These are phyloP conservation scores for Aphanomyces euteiches DNA, from an alignment of 352 stramenopile species.

Conservation along the genomic window DNA sequence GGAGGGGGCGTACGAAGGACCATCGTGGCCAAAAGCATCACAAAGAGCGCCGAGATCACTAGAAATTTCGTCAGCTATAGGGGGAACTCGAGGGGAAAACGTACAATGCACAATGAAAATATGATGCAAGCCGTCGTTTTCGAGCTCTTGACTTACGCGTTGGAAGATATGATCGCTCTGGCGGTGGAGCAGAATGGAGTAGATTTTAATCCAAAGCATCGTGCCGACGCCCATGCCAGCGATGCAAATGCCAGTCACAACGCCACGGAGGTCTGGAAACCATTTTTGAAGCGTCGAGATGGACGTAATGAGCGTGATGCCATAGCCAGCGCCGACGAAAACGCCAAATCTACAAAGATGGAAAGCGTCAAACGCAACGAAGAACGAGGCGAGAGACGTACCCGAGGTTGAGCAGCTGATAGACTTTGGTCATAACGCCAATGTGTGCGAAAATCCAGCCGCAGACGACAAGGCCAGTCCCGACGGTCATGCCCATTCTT, in stretches of 20 bases:
- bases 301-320: conserved; percentile 2
- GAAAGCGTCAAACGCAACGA: conserved; percentile 11
- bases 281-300: conserved; percentile 27
- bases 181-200: not conserved
- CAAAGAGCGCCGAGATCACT: not conserved
- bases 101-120: not conserved
- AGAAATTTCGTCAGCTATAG: not conserved
- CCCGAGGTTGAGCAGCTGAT: conserved; percentile 16
- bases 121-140: too few relatives aligned
- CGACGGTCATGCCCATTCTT: conserved; percentile 22
- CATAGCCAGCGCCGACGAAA: conserved; percentile 1
- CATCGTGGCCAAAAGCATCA: not conserved
- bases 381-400: conserved; percentile 24
- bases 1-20: conserved; percentile 7
- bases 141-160: too few relatives aligned
- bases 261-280: conserved; percentile 12
- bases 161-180: too few relatives aligned
- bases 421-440: not conserved
- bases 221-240: conserved; percentile 26
- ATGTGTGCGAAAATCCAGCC: conserved; percentile 14
- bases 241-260: conserved; percentile 3
- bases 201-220: conserved; percentile 11
- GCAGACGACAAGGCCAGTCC: conserved; percentile 10
- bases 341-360: conserved; percentile 1
- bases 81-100: not conserved